Evolutionary conservation across 2,329 filamentous ascomycete species (phyloP), one percentile per base, ranked within the genome.

Genomic region (Pseudocercospora ulei): DNA sequence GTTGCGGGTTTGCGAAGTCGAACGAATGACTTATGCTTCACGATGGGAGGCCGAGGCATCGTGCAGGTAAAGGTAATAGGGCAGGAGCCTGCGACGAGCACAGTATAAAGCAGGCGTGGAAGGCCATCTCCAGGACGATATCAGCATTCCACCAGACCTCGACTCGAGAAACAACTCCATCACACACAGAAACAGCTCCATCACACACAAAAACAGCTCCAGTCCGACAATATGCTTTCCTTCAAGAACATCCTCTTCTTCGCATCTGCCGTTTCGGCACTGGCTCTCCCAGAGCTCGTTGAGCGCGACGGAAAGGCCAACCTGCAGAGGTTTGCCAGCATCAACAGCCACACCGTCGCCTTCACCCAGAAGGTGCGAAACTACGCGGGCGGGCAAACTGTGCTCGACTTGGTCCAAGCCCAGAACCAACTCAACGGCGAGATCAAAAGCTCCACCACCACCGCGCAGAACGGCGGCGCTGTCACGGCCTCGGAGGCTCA

Each of bases 361-460:
- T 33, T 48, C 37, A 48, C 44, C 33, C 11, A 34, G 5, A 33
- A 39, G 7, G 37, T 39, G 35, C 43, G 47, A 43, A 19, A 33
- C 31, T 50, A 48, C 48, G 39, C 38, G n/a, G 46, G 46, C 22
- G 27, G 38, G 12, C 20, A 44, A 38, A 35, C 35, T 17, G 42
- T 47, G n/a, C 19, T 46, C n/a, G 40, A 41, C 16, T 31, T 49
- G 4, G 25, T 38, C 27, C 34, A 38, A n/a, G 42, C 41, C 13
- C 41, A 49, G 27, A 31, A 26, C 46, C 38, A 23, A 5, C 35
- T 48, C 23, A 39, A 48, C 18, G 39, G 47, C 23, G 46, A 48
- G 36, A 41, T 50, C 40, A 45, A 50, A 23, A 24, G 33, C 29
- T 44, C 48, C 40, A 50, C 36, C 18, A 35, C 14, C 17, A 35